Conservation (phyloP, 768 basidiomycete species). For the Imleria badia region DNA sequence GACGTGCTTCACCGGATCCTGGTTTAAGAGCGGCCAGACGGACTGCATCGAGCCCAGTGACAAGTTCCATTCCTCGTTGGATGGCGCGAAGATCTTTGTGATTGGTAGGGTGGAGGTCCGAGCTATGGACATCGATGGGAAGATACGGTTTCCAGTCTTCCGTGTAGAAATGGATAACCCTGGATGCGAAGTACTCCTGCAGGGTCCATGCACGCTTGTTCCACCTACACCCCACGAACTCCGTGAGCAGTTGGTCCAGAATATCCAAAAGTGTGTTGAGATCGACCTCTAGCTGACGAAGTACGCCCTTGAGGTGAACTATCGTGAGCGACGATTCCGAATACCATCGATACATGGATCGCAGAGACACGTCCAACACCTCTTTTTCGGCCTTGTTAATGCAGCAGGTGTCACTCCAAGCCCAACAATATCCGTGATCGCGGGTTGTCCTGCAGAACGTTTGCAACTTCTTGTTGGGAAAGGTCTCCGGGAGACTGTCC, state of each 20-base stretch:
- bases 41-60: conserved; percentile 6
- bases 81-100: conserved; percentile 13
- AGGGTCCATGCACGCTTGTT: conserved; percentile 24
- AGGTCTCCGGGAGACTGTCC: background rate
- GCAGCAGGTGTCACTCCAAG: conserved; percentile 27
- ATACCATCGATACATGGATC: conserved; percentile 31
- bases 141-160: conserved; percentile 25
- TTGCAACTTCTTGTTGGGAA: conserved; percentile 6
- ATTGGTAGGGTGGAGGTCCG: background rate
- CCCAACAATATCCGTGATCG: conserved; percentile 18
- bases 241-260: conserved; percentile 1
- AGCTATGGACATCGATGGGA: background rate
- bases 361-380: conserved; percentile 15
- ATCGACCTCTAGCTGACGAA: background rate
- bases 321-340: conserved; percentile 22
- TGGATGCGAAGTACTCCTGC: conserved; percentile 25
- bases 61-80: conserved; percentile 13
- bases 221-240: conserved; percentile 18
- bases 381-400: conserved; percentile 23
- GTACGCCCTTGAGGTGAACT: conserved; percentile 22
- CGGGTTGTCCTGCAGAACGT: conserved; percentile 10
- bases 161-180: conserved; percentile 22
- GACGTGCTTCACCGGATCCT: conserved; percentile 4
- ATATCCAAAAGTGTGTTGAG: background rate
- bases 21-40: conserved; percentile 7